These are phyloP conservation scores for Striga asiatica DNA, from an alignment of 257 asterid species.

Conservation along the genomic window DNA sequence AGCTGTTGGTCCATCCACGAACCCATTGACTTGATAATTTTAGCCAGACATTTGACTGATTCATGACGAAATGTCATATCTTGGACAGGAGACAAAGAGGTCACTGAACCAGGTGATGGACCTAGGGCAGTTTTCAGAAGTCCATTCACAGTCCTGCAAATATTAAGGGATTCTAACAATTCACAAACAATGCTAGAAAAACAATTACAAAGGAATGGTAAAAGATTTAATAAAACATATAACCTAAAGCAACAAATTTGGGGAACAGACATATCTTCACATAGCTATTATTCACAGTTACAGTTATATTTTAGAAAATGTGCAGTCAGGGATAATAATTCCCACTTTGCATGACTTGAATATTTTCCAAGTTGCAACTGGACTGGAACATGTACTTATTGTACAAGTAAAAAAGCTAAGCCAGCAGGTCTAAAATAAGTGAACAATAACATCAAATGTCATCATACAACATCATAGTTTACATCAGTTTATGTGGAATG, in stretches of 20 bases:
- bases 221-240: constrained; percentile 10
- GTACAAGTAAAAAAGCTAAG: not conserved
- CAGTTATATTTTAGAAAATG: constrained; percentile 5
- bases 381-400: not conserved
- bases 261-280: not conserved
- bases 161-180: constrained; percentile 19
- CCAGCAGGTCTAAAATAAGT: not conserved
- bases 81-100: constrained; percentile 82
- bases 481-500: not conserved
- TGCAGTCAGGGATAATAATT: not conserved
- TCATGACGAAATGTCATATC: constrained; percentile 92
- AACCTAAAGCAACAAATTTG: not conserved
- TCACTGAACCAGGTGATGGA: constrained; percentile 89
- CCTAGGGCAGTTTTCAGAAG: constrained; percentile 95
- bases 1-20: constrained; percentile 97
- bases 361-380: not conserved
- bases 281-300: not conserved
- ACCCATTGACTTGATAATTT: constrained; percentile 86
- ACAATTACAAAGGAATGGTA: not conserved
- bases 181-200: constrained; percentile 10
- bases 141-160: constrained; percentile 94
- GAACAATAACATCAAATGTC: not conserved
- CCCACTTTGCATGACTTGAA: not conserved
- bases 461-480: not conserved
- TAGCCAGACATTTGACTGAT: constrained; percentile 89